Evolutionary conservation across 192 early-diverging fungal genomes (phyloP).

Genomic region (Nowakowskiella sp.): DNA sequence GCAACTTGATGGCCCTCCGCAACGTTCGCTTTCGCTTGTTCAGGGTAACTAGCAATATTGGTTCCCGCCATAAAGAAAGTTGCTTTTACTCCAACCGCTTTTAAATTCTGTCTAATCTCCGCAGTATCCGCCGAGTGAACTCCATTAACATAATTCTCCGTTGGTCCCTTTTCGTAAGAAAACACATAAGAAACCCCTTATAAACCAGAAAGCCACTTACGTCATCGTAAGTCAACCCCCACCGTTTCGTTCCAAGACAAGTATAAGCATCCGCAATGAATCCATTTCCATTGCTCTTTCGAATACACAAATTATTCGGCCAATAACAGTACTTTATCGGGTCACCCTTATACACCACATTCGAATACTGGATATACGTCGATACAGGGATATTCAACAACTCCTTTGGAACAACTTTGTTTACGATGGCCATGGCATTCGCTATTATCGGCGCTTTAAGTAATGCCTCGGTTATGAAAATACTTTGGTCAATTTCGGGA

Average conservation of each 20-base stretch:
- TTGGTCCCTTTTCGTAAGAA: too few relatives aligned
- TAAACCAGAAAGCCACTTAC: too few relatives aligned
- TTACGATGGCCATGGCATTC: too few relatives aligned
- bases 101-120: constrained; percentile 1
- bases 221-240: constrained; percentile 27
- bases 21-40: constrained; percentile 37
- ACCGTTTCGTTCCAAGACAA: constrained; percentile 14
- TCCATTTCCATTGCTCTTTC: neutral
- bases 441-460: too few relatives aligned
- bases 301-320: constrained; percentile 10
- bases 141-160: too few relatives aligned
- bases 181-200: too few relatives aligned
- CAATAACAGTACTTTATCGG: constrained; percentile 21
- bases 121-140: too few relatives aligned
- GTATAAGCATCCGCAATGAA: constrained; percentile 17
- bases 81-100: constrained; percentile 12
- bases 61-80: constrained; percentile 51
- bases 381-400: neutral
- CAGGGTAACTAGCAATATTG: constrained; percentile 30
- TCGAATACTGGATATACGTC: neutral
- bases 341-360: constrained; percentile 7
- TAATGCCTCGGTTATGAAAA: too few relatives aligned
- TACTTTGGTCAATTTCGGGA: too few relatives aligned
- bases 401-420: neutral
- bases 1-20: constrained; percentile 37